phyloP scores from a whole-genome alignment of 305 asterid species.

The Coffea humblotiana region DNA sequence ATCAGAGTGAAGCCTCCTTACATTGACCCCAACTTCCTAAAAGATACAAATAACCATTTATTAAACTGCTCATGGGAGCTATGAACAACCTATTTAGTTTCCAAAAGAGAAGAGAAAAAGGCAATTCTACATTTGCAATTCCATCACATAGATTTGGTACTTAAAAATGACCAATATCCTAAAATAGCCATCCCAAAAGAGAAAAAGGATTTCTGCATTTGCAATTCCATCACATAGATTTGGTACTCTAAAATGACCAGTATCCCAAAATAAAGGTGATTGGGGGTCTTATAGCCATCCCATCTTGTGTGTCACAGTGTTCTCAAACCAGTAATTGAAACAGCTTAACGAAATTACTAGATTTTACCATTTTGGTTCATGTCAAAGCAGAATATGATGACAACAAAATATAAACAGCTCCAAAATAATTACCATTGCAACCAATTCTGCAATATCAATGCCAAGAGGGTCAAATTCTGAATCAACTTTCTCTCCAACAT shows the following conservation, averaged over 20 bases:
- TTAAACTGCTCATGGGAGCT: slow-evolving; percentile 14
- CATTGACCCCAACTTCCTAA: slow-evolving; percentile 92
- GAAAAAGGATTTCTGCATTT: neutral
- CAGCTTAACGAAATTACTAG: neutral
- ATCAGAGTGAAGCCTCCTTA: slow-evolving; percentile 64
- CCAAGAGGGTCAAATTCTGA: slow-evolving; percentile 81
- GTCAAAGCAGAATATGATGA: slow-evolving; percentile 4
- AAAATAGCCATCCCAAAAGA: neutral
- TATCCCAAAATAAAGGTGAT: neutral
- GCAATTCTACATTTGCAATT: neutral
- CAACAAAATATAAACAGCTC: neutral
- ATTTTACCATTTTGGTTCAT: neutral
- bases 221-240: neutral
- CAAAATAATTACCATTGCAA: slow-evolving; percentile 73
- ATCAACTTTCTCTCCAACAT: slow-evolving; percentile 88
- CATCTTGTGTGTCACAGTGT: neutral
- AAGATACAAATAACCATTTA: slow-evolving; percentile 19
- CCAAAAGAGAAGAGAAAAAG: neutral
- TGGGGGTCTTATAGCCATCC: neutral
- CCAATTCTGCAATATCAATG: slow-evolving; percentile 88
- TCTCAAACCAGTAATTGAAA: neutral
- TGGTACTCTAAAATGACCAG: neutral
- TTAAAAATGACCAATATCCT: neutral
- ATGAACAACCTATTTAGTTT: neutral
- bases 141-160: neutral